Conservation (phyloP, 371 early-diverging fungal genomes). For the Mucor mucedo region DNA sequence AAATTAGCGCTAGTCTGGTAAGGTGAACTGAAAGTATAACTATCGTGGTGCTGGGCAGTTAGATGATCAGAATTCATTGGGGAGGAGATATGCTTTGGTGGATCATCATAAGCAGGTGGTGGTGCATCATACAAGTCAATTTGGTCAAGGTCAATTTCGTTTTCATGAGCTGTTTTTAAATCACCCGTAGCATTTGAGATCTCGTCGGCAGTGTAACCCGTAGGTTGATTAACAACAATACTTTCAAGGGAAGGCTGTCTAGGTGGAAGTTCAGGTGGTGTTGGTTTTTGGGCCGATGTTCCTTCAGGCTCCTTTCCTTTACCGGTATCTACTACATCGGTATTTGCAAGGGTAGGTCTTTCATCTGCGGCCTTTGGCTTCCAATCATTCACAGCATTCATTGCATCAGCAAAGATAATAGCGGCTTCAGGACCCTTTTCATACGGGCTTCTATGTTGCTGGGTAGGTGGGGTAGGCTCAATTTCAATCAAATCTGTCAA, state of each 20-base stretch:
- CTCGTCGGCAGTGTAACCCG: slow-evolving; percentile 25
- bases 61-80: slow-evolving; percentile 20
- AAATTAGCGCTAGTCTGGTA: slow-evolving; percentile 26
- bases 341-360: slow-evolving; percentile 41
- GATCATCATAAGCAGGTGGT: slow-evolving; percentile 42
- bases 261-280: slow-evolving; percentile 28
- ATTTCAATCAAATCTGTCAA: slow-evolving; percentile 50
- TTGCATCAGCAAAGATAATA: slow-evolving; percentile 47
- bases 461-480: slow-evolving; percentile 41
- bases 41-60: not conserved
- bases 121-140: slow-evolving; percentile 49
- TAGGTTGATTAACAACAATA: slow-evolving; percentile 11
- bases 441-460: slow-evolving; percentile 34
- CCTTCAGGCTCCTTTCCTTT: slow-evolving; percentile 27
- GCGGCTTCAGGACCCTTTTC: slow-evolving; percentile 43
- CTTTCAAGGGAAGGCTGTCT: slow-evolving; percentile 11
- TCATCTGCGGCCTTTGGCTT: slow-evolving; percentile 43
- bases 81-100: slow-evolving; percentile 10
- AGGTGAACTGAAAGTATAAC: slow-evolving; percentile 23
- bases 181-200: slow-evolving; percentile 35
- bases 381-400: slow-evolving; percentile 48
- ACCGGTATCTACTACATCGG: not conserved
- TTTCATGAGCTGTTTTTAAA: slow-evolving; percentile 28
- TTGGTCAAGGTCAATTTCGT: slow-evolving; percentile 27
- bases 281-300: not conserved